Conservation (phyloP, 192 early-diverging fungal genomes). For the Dissophora ornata region DNA sequence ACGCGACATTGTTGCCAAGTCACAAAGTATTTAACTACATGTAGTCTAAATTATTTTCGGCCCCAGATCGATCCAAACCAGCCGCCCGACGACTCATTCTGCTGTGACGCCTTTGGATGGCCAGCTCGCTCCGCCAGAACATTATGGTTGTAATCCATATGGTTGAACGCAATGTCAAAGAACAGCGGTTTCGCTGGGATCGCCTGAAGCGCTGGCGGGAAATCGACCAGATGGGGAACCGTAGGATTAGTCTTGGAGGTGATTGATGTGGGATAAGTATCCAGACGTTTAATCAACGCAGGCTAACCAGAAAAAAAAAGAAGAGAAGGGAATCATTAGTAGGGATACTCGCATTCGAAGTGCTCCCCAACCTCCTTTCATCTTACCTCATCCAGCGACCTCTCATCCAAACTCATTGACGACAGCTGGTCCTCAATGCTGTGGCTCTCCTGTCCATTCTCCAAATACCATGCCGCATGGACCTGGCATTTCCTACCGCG, state of each 20-base stretch:
- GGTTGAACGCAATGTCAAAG: conserved; percentile 81
- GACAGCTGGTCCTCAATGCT: conserved; percentile 49
- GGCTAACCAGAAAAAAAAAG: conserved; percentile 29
- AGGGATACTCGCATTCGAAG: too few species aligned
- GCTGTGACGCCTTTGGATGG: conserved; percentile 19
- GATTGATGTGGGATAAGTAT: conserved; percentile 62
- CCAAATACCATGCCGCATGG: conserved; percentile 64
- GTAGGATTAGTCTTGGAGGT: conserved; percentile 45
- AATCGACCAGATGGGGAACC: conserved; percentile 69
- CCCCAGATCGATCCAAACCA: conserved; percentile 55
- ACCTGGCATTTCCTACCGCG: conserved; percentile 65
- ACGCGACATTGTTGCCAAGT: too few species aligned
- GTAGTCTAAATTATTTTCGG: conserved; percentile 42
- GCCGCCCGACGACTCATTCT: conserved; percentile 24
- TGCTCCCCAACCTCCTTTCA: background rate
- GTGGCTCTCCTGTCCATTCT: conserved; percentile 47
- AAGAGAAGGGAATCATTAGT: background rate
- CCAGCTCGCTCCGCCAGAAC: conserved; percentile 41
- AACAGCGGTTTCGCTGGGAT: conserved; percentile 81
- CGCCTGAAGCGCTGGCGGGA: conserved; percentile 72
- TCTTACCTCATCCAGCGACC: conserved; percentile 55
- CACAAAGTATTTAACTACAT: too few species aligned
- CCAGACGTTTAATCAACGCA: conserved; percentile 64
- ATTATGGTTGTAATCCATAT: conserved; percentile 66
- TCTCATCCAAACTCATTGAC: conserved; percentile 54